Evolutionary conservation across 2,329 filamentous ascomycete species (phyloP), one percentile per base, ranked within the genome.

Genomic region (Talaromyces sp.): DNA sequence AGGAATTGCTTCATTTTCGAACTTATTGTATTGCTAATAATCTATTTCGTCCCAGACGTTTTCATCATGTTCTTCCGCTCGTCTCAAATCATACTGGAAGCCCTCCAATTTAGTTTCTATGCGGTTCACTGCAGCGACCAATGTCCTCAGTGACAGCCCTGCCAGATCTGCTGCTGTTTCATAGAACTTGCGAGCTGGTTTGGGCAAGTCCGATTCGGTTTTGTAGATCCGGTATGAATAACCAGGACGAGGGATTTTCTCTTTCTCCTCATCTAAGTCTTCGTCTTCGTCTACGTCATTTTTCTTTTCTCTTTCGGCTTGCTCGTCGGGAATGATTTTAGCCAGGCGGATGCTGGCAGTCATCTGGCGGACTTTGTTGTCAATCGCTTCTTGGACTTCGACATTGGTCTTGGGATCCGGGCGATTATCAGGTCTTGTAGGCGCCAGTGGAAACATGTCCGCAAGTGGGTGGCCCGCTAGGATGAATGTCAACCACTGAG

Each of bases 191-290:
- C 74, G 81, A 19, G 80, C 82, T 15, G 70, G 70, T 5, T 78
- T 76, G 17, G 80, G 76, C 31, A 88, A 72, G 31, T 85, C 82
- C 1, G 80, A 75, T 64, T 78, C 78, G 36, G 74, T 77, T 61
- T 79, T 80, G 72, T 84, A 86, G 7, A 79, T 75, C 43, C 73
- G 75, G 70, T 88, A 88, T 45, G 73, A 73, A 59, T 79, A 79
- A 19, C 86, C 86, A 2, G 83, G 82, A 36, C 84, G 78, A 67
- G 70, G 74, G 31, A 80, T 66, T 8, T 40, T 17, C 25, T 63
- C 43, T 45, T 63, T 19, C 3, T 75, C 72, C 40, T 63, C 58
- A 19, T 31, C 53, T 15, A 34, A 22, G 38, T 36, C 13, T 19
- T 13, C 17, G 38, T 36, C 13, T 19, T 13, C 17, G 1, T 43